Conservation (phyloP, 495 filamentous ascomycete species). For the Haplographium delicatum region DNA sequence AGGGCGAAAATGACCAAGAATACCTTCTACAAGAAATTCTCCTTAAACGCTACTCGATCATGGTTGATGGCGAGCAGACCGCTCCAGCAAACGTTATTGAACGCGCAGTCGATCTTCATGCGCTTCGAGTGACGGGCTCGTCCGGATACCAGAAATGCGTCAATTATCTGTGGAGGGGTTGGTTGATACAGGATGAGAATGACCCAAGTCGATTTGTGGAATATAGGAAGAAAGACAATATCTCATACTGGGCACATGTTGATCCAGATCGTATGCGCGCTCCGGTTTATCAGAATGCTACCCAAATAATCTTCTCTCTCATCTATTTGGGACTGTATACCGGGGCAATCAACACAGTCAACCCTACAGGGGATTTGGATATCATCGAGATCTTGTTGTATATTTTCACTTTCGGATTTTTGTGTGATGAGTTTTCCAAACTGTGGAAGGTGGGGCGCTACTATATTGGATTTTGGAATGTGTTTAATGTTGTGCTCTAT, state of each 20-base stretch:
- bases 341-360: slow-evolving; percentile 86
- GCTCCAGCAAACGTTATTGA: slow-evolving; percentile 81
- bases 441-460: slow-evolving; percentile 87
- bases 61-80: slow-evolving; percentile 65
- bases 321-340: slow-evolving; percentile 83
- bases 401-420: slow-evolving; percentile 86
- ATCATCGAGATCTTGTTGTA: slow-evolving; percentile 81
- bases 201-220: slow-evolving; percentile 81
- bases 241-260: slow-evolving; percentile 71
- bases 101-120: slow-evolving; percentile 87
- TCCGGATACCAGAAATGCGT: slow-evolving; percentile 94
- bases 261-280: slow-evolving; percentile 92
- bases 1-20: slow-evolving; percentile 67
- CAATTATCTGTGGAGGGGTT: slow-evolving; percentile 85
- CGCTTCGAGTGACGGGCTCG: slow-evolving; percentile 77
- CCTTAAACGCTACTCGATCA: slow-evolving; percentile 86
- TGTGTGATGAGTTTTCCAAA: slow-evolving; percentile 80
- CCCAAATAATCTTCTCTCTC: slow-evolving; percentile 79
- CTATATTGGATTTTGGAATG: slow-evolving; percentile 93
- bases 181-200: slow-evolving; percentile 90
- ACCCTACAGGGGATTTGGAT: slow-evolving; percentile 70
- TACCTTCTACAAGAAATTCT: slow-evolving; percentile 76
- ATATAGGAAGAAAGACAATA: slow-evolving; percentile 72
- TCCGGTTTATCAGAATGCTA: slow-evolving; percentile 84
- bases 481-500: slow-evolving; percentile 85